A percentile compares a stretch with the other conserved stretches of the same genome.
Conservation (phyloP, 1,139 yeast species). For the Sugiyamaella paludigena region DNA sequence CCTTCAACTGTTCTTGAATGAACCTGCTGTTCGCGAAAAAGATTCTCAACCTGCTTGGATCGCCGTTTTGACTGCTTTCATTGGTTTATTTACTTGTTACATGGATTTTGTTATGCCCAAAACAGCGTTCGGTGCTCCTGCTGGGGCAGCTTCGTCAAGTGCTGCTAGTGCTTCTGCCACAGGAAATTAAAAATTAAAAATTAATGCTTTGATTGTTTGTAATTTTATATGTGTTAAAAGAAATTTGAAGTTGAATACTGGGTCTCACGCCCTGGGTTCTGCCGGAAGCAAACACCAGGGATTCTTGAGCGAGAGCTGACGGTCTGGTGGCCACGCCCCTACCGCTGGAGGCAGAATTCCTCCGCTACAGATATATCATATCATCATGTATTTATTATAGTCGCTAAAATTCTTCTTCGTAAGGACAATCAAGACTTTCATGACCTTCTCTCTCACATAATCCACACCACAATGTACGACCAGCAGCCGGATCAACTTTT, state of each 20-base stretch:
- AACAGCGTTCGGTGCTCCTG: slow-evolving; percentile 18
- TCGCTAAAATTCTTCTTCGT: slow-evolving; percentile 53
- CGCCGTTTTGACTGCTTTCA: slow-evolving; percentile 32
- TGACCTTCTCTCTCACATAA: slow-evolving; percentile 90
- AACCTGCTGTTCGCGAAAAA: slow-evolving; percentile 41
- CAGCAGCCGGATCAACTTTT: slow-evolving; percentile 66
- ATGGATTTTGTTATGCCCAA: slow-evolving; percentile 39
- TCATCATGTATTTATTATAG: not conserved
- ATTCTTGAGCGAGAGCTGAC: too few species aligned
- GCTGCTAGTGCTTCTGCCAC: not conserved
- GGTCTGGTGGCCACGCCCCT: too few species aligned
- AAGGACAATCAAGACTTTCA: slow-evolving; percentile 82
- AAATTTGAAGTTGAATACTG: too few species aligned
- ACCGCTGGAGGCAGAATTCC: too few species aligned
- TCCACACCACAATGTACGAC: slow-evolving; percentile 84
- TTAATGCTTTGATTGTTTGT: not conserved
- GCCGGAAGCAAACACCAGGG: too few species aligned
- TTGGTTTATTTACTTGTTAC: slow-evolving; percentile 37
- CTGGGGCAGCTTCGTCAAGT: slow-evolving; percentile 15
- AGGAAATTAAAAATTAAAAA: not conserved
- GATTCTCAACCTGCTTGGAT: slow-evolving; percentile 38
- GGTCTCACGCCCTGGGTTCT: too few species aligned
- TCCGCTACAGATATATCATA: too few species aligned
- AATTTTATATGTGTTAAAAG: too few species aligned
- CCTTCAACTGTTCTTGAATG: slow-evolving; percentile 50